A percentile compares a stretch with the other conserved stretches of the same genome.
Evolutionary conservation across 2,329 filamentous ascomycete genomes (phyloP).

Genomic region (Paracorniculantispora psalliotae): DNA sequence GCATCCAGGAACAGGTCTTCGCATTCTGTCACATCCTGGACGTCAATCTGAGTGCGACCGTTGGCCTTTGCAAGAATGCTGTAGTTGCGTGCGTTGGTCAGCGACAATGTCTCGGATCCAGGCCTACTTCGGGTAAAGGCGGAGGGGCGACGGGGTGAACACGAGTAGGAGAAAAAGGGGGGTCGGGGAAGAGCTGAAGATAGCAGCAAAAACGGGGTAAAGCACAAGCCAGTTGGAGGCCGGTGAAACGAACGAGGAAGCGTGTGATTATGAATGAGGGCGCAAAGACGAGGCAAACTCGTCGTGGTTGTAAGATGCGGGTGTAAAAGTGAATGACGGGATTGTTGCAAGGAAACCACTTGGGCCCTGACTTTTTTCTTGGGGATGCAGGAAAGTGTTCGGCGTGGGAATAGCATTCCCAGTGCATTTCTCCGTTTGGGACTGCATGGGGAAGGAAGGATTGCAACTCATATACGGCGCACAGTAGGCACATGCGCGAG

Average conservation of each 20-base stretch:
- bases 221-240: conserved; percentile 12
- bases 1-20: conserved; percentile 82
- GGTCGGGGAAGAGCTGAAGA: neutral
- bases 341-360: neutral
- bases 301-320: neutral
- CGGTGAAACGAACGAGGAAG: neutral
- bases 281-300: neutral
- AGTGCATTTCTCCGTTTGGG: neutral
- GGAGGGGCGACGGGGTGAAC: conserved; percentile 7
- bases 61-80: conserved; percentile 86
- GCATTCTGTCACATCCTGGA: conserved; percentile 73
- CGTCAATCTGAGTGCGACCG: conserved; percentile 69
- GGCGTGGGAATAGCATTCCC: neutral
- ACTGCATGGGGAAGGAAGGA: conserved; percentile 4
- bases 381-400: neutral
- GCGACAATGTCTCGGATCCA: conserved; percentile 27
- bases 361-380: neutral
- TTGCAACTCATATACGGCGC: neutral
- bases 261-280: neutral
- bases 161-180: conserved; percentile 4
- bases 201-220: neutral
- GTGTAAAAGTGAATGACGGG: neutral
- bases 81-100: conserved; percentile 27
- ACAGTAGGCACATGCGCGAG: neutral
- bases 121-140: conserved; percentile 8